Percentiles rank a stretch among this genome's conserved stretches.
Evolutionary conservation across 2,329 filamentous ascomycete species (phyloP).

Genomic region (Ilyonectria mors-panacis): DNA sequence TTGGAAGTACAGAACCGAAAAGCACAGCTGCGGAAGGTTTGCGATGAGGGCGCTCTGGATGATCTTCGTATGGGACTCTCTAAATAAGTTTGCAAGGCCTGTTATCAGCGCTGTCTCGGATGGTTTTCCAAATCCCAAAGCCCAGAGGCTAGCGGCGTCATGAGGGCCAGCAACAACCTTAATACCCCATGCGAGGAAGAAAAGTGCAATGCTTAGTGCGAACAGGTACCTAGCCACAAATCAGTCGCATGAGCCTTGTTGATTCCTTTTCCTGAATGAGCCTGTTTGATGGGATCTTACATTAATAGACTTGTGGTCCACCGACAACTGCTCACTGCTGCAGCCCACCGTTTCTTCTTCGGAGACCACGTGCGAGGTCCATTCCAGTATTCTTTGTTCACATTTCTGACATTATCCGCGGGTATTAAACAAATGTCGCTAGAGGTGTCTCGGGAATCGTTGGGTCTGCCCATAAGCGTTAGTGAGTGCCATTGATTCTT

Average conservation of each 20-base stretch:
- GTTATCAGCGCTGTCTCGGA: slow-evolving; percentile 14
- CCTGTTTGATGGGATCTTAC: not conserved
- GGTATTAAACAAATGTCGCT: slow-evolving; percentile 17
- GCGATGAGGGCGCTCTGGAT: slow-evolving; percentile 7
- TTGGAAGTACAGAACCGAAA: slow-evolving; percentile 31
- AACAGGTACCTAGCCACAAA: not conserved
- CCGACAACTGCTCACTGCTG: slow-evolving; percentile 20
- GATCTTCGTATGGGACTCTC: not conserved
- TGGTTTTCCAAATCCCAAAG: slow-evolving; percentile 18
- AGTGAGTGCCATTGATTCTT: too few relatives aligned
- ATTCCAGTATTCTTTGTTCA: not conserved
- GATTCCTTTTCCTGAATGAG: not conserved
- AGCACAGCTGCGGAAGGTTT: slow-evolving; percentile 25
- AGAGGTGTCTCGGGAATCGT: not conserved
- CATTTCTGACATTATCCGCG: slow-evolving; percentile 2
- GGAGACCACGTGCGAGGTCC: slow-evolving; percentile 1
- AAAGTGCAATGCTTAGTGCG: slow-evolving; percentile 2
- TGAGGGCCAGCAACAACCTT: not conserved
- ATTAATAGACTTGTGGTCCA: slow-evolving; percentile 14
- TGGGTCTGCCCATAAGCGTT: too few relatives aligned
- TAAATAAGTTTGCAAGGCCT: not conserved
- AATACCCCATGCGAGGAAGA: slow-evolving; percentile 18
- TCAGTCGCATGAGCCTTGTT: not conserved
- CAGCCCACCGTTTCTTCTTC: not conserved
- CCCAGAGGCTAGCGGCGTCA: slow-evolving; percentile 13